phyloP scores from a whole-genome alignment of 1,284 basidiomycete species.

The Ceratobasidium sp. region DNA sequence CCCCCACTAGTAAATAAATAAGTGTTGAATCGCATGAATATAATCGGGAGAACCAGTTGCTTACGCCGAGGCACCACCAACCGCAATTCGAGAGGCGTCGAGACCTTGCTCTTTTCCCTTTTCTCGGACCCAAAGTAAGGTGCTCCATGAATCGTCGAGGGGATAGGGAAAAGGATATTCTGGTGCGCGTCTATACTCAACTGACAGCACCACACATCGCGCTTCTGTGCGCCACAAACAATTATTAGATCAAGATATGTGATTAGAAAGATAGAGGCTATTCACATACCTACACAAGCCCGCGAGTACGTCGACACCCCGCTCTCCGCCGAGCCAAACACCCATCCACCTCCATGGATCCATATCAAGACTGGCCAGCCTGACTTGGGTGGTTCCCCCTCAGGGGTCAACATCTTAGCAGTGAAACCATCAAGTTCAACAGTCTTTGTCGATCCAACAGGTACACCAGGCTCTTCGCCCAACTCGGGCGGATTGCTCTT shows the following conservation, averaged over 20 bases:
- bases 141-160: constrained; percentile 74
- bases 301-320: constrained; percentile 42
- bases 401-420: constrained; percentile 68
- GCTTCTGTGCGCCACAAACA: constrained; percentile 44
- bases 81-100: constrained; percentile 49
- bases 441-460: constrained; percentile 1
- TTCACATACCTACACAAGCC: constrained; percentile 75
- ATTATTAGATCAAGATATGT: background rate
- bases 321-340: constrained; percentile 31
- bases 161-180: constrained; percentile 78
- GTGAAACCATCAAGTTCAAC: constrained; percentile 58
- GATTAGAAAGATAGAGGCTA: constrained; percentile 57
- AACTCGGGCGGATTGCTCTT: constrained; percentile 6
- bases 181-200: constrained; percentile 79
- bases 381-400: constrained; percentile 58
- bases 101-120: constrained; percentile 58
- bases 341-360: constrained; percentile 66
- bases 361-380: constrained; percentile 73
- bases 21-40: background rate
- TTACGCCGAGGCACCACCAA: constrained; percentile 8
- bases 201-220: constrained; percentile 65
- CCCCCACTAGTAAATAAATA: constrained; percentile 61
- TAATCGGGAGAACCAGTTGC: background rate
- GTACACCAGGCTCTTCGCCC: constrained; percentile 7
- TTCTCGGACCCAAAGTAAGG: constrained; percentile 68